Percentiles rank a stretch among this genome's conserved stretches.
Evolutionary conservation across 768 basidiomycete genomes (phyloP).

Genomic region (Daedaleopsis nitida): DNA sequence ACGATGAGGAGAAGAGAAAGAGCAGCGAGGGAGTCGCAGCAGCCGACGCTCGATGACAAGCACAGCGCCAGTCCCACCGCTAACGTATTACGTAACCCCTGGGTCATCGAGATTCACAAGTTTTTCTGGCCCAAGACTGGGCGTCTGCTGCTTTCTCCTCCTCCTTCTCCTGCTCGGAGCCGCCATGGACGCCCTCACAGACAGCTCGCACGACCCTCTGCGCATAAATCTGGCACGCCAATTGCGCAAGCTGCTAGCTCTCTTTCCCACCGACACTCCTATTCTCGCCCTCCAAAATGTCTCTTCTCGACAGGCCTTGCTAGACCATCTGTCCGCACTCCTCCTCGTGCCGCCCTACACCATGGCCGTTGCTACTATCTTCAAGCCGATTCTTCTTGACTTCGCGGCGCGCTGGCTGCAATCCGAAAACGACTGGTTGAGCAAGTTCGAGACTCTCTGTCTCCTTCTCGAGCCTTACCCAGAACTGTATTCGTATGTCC

Average conservation of each 20-base stretch:
- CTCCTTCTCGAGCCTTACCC: conserved; percentile 66
- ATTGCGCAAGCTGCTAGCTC: conserved; percentile 16
- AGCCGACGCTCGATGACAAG: too few species aligned
- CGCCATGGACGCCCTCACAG: neutral
- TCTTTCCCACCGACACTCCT: conserved; percentile 47
- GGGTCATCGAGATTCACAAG: too few species aligned
- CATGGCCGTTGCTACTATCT: conserved; percentile 58
- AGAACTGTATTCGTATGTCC: conserved; percentile 69
- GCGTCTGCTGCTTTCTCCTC: too few species aligned
- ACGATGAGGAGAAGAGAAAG: too few species aligned
- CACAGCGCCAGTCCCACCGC: too few species aligned
- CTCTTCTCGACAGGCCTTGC: conserved; percentile 43
- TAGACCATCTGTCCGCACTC: conserved; percentile 58
- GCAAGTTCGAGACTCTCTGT: conserved; percentile 60
- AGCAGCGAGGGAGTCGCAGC: too few species aligned
- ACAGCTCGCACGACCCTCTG: neutral
- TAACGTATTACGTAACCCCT: too few species aligned
- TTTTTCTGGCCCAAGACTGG: too few species aligned
- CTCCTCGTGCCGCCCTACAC: conserved; percentile 67
- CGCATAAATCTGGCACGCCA: neutral
- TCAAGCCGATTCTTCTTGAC: conserved; percentile 78
- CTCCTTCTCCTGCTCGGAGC: too few species aligned
- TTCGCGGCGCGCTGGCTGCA: conserved; percentile 82
- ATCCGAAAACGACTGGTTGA: conserved; percentile 47
- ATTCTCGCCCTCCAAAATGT: conserved; percentile 40